Evolutionary conservation across 176 grass and related monocot species (phyloP).

Genomic region (Melocanna baccifera): DNA sequence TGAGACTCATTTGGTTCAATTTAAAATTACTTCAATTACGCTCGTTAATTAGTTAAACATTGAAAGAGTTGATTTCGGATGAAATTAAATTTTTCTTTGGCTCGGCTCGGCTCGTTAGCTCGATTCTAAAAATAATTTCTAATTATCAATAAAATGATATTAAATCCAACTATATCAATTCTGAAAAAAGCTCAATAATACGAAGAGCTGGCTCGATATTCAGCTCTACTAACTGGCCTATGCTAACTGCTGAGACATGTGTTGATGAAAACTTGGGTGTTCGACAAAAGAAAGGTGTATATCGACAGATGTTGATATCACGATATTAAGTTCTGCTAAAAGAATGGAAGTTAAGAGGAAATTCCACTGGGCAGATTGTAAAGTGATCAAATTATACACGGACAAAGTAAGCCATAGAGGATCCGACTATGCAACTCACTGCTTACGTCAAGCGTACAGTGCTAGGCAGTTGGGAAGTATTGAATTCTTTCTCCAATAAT

Average conservation of each 20-base stretch:
- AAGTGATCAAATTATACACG: background rate
- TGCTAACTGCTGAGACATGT: background rate
- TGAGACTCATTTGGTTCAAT: too few species aligned
- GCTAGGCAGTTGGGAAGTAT: background rate
- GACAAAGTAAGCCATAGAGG: background rate
- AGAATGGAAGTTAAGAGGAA: background rate
- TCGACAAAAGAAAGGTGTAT: too few species aligned
- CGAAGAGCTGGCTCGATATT: too few species aligned
- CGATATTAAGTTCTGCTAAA: background rate
- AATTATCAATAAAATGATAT: too few species aligned
- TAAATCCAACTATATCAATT: too few species aligned
- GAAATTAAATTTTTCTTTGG: too few species aligned
- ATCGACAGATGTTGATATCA: background rate
- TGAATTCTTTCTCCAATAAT: background rate
- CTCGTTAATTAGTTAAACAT: too few species aligned
- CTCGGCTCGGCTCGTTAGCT: too few species aligned
- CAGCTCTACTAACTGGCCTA: slow-evolving; percentile 5
- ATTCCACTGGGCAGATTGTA: background rate
- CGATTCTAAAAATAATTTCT: too few species aligned
- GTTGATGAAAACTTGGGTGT: background rate
- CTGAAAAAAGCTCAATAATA: too few species aligned
- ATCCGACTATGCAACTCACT: background rate
- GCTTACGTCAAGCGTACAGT: background rate
- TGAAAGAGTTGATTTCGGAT: too few species aligned
- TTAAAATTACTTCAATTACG: too few species aligned